Conservation (phyloP, 225 moss, liverwort and hornwort genomes). For the Bryoerythrophyllum caledonicum region DNA sequence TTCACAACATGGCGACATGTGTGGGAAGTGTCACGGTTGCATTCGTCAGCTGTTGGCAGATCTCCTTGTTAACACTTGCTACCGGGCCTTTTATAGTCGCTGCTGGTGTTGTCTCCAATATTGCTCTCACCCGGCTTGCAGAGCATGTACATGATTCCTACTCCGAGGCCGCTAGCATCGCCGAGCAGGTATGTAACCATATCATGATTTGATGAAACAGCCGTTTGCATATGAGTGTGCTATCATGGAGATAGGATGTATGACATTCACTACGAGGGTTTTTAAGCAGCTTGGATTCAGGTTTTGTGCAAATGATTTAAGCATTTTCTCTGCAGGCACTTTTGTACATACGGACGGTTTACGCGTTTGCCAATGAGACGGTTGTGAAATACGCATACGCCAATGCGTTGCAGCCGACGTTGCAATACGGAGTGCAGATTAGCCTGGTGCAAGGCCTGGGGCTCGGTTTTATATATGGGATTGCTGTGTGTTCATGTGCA, state of each 20-base stretch:
- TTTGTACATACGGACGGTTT: conserved; percentile 68
- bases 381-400: conserved; percentile 67
- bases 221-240: not conserved
- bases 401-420: conserved; percentile 61
- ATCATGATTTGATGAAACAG: conserved; percentile 4
- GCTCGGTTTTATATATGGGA: conserved; percentile 66
- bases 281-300: not conserved
- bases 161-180: conserved; percentile 67
- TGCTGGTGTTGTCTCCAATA: conserved; percentile 63
- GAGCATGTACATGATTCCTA: conserved; percentile 69
- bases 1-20: conserved; percentile 75
- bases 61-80: conserved; percentile 63
- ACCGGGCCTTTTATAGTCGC: conserved; percentile 67
- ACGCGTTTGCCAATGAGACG: conserved; percentile 72
- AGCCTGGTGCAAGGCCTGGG: conserved; percentile 73
- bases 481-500: conserved; percentile 69
- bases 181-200: conserved; percentile 57
- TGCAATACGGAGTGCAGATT: conserved; percentile 64
- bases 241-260: conserved; percentile 11
- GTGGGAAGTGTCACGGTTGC: conserved; percentile 60
- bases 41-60: conserved; percentile 65
- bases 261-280: not conserved
- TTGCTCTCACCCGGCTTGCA: conserved; percentile 59
- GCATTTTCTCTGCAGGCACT: conserved; percentile 54
- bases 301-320: not conserved